These are phyloP conservation scores for Cadophora sp. DNA, from an alignment of 2,329 filamentous ascomycete genomes.

Conservation along the genomic window DNA sequence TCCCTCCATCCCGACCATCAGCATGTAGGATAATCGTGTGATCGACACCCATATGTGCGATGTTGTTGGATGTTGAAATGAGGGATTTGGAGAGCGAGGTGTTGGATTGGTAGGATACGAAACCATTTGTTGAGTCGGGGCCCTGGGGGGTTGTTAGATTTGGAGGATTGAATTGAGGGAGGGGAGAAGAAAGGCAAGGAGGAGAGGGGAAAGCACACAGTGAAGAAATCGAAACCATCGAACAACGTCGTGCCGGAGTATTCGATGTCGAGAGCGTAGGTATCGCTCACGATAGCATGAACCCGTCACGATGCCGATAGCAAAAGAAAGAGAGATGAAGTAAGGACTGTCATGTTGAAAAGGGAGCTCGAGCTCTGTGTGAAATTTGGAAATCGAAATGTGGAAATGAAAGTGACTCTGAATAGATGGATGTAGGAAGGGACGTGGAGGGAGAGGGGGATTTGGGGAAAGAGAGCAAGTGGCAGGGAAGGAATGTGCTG, in stretches of 20 bases:
- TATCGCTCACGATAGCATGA: conserved; percentile 8
- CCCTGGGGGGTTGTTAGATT: conserved; percentile 23
- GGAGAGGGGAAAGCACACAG: conserved; percentile 51
- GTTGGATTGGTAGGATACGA: conserved; percentile 59
- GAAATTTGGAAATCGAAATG: background rate
- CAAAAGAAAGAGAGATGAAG: background rate
- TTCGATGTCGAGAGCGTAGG: conserved; percentile 30
- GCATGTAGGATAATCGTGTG: conserved; percentile 51
- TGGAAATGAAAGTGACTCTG: background rate
- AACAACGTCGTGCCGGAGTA: conserved; percentile 46
- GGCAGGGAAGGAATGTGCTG: conserved; percentile 10
- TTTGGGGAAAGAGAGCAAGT: background rate
- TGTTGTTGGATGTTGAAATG: conserved; percentile 42
- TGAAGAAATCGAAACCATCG: conserved; percentile 61
- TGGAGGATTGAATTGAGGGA: background rate
- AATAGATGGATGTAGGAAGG: background rate
- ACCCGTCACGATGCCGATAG: background rate
- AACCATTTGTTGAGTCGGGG: conserved; percentile 70
- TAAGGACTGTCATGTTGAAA: conserved; percentile 6
- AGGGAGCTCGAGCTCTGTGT: background rate
- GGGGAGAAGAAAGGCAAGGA: background rate
- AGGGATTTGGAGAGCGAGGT: conserved; percentile 50
- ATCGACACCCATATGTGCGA: conserved; percentile 71
- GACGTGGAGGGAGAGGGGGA: background rate
- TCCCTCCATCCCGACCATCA: conserved; percentile 53